phyloP scores from a whole-genome alignment of 1,139 yeast species.

The Candida dubliniensis region DNA sequence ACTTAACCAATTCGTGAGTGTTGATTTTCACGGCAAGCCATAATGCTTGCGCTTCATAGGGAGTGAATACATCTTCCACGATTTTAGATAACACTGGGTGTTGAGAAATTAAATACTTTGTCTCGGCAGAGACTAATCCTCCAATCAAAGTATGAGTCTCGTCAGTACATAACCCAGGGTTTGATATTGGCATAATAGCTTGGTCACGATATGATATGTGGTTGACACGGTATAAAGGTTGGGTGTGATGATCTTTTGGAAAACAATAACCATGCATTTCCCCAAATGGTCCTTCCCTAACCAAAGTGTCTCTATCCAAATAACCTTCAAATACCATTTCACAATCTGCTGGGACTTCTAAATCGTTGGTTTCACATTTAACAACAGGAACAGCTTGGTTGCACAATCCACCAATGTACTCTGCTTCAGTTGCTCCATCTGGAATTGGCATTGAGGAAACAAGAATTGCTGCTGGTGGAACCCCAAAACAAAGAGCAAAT shows the following conservation, averaged over 20 bases:
- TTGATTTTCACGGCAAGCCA: not conserved
- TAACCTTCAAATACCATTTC: constrained; percentile 2
- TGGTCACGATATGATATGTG: constrained; percentile 1
- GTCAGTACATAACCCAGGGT: constrained; percentile 1
- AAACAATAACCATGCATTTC: constrained; percentile 4
- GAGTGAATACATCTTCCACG: not conserved
- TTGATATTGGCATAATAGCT: constrained; percentile 1
- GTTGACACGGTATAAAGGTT: not conserved
- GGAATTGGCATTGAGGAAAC: constrained; percentile 2
- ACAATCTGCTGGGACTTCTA: constrained; percentile 2
- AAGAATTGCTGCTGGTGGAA: constrained; percentile 1
- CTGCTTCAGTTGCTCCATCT: constrained; percentile 1
- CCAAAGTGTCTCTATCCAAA: constrained; percentile 1
- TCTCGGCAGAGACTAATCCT: not conserved
- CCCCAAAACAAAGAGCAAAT: constrained; percentile 2
- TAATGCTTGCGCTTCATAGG: constrained; percentile 1
- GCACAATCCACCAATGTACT: constrained; percentile 2
- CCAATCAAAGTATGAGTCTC: constrained; percentile 3
- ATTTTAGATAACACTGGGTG: constrained; percentile 1
- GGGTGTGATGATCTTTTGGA: not conserved
- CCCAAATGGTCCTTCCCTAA: constrained; percentile 1
- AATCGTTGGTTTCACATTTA: constrained; percentile 2
- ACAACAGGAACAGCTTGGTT: constrained; percentile 1
- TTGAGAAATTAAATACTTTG: not conserved
- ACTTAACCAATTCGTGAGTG: not conserved